These are phyloP conservation scores for Bauhinia variegata DNA, from an alignment of 306 rosid genomes.

Conservation along the genomic window DNA sequence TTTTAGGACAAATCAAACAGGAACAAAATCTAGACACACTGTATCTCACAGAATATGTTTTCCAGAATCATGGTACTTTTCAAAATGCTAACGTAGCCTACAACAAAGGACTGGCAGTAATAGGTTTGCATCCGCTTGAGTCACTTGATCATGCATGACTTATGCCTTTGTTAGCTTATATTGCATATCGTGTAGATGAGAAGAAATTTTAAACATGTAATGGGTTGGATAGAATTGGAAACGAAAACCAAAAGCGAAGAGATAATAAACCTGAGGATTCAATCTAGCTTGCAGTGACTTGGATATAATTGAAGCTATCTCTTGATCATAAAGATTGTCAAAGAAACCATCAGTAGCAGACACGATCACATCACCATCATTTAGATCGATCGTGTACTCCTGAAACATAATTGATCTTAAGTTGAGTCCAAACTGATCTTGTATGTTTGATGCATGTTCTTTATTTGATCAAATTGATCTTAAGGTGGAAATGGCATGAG, in stretches of 20 bases:
- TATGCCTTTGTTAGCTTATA: no score
- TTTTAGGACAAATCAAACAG: no score
- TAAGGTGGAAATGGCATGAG: background rate
- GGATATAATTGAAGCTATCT: conserved; percentile 55
- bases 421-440: conserved; percentile 1
- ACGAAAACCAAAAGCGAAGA: conserved; percentile 14
- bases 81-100: no score
- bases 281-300: conserved; percentile 52
- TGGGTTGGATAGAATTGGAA: background rate
- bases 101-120: no score
- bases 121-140: no score
- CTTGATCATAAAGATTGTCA: conserved; percentile 80
- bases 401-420: conserved; percentile 41
- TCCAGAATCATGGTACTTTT: no score
- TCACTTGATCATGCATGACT: no score
- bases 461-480: no score
- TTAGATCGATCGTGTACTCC: conserved; percentile 55
- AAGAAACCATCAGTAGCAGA: conserved; percentile 81
- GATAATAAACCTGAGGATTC: conserved; percentile 60
- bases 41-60: no score
- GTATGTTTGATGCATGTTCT: conserved; percentile 3
- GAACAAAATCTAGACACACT: no score
- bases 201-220: background rate
- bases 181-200: background rate
- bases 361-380: conserved; percentile 70